Percentiles rank a stretch among this genome's conserved stretches.
These are phyloP conservation scores for Juglanconis juglandina DNA, from an alignment of 2,329 filamentous ascomycete species.

Conservation along the genomic window DNA sequence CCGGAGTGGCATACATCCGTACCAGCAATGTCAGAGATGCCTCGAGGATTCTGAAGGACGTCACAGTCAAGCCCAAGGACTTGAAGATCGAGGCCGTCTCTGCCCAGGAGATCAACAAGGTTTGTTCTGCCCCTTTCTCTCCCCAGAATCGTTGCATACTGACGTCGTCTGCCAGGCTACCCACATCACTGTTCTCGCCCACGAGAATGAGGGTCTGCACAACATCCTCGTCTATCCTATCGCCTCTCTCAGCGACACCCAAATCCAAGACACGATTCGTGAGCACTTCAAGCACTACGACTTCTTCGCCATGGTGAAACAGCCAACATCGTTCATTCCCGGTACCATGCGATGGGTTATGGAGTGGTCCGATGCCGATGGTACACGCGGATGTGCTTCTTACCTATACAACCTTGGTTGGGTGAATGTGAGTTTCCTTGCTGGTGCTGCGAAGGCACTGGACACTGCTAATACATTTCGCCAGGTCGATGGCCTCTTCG, in stretches of 20 bases:
- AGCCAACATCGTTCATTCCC: conserved; percentile 5
- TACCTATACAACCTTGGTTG: conserved; percentile 13
- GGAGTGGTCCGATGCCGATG: conserved; percentile 14
- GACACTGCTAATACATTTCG: neutral
- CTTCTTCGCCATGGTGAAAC: conserved; percentile 13
- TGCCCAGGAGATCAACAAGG: conserved; percentile 42
- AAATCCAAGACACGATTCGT: conserved; percentile 11
- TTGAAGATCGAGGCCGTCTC: conserved; percentile 47
- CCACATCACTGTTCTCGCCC: conserved; percentile 22
- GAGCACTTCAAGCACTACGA: conserved; percentile 15
- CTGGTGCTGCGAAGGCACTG: neutral
- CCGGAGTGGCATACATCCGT: conserved; percentile 48
- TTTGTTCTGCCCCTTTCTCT: conserved; percentile 19
- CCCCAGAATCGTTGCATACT: neutral
- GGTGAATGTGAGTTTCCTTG: conserved; percentile 2
- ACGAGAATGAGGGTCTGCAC: conserved; percentile 54
- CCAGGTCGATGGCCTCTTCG: conserved; percentile 10
- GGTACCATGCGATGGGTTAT: conserved; percentile 11
- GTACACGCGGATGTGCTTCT: conserved; percentile 4
- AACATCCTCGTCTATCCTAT: conserved; percentile 43
- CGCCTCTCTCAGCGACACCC: conserved; percentile 5
- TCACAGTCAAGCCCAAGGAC: conserved; percentile 32
- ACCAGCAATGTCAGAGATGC: conserved; percentile 62
- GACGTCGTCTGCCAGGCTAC: conserved; percentile 2
- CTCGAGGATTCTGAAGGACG: conserved; percentile 44